Base-by-base conservation (phyloP, 2,329 filamentous ascomycete species). In the Ceratocystis destructans region DNA sequence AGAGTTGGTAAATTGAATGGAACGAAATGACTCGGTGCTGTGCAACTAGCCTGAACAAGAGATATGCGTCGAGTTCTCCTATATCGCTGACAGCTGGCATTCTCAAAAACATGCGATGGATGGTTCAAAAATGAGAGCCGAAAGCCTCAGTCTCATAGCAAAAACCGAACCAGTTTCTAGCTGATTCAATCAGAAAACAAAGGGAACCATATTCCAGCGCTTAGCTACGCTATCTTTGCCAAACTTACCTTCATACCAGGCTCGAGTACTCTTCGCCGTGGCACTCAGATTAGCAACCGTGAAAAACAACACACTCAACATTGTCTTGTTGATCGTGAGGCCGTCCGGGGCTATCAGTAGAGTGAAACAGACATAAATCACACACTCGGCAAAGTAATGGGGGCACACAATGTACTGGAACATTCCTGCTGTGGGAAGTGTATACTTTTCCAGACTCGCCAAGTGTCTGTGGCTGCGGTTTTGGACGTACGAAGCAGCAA, bases 301-400 rank as follows among this genome's bases (percentile, higher is more conserved):
- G 73, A 97, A 96, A 3, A 85, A 71, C 50, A 89, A 72, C 5
- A 84, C 89, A 66, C 83, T 83, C 45, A 88, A 72, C 55, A 96
- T 74, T 0, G 92, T 93, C 73, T 78, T 82, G 75, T 96, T 96
- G 67, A 90, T 74, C 66, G 82, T 69, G 41, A 78, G 75, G 10
- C 85, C 87, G 6, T 76, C 71, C 0, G 92, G 91, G 0, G 92
- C 90, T 37, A 87, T 85, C 48, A 88, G 74, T 59, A 94, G 76
- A 2, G 90, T 83, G 70, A 99, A 76, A n/a, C 87, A 82, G 22
- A 91, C 73, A 74, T 99, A 97, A 67, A 96, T 84, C 50, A 88
- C 73, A 73, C 89, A 92, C 77, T 97, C 94, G 72, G 87, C 90
- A 2, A 88, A 88, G 75, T 97, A 99, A 76, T 99, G 94, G 20